phyloP scores from a whole-genome alignment of 306 rosid species.

The Malus sylvestris region DNA sequence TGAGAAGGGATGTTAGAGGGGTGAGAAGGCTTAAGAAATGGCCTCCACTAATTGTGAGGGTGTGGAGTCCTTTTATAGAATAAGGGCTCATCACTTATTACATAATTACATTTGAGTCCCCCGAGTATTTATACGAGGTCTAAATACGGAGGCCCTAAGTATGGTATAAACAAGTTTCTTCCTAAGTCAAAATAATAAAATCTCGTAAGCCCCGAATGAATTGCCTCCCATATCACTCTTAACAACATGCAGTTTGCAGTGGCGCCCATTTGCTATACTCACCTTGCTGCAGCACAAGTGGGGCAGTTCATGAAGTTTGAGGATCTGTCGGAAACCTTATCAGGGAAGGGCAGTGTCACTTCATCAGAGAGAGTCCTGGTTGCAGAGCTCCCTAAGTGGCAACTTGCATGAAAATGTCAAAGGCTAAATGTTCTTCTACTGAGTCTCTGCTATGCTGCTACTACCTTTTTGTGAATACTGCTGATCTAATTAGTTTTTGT shows the following conservation, averaged over 20 bases:
- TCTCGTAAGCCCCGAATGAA: too few species aligned
- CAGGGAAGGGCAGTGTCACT: constrained; percentile 17
- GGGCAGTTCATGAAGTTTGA: constrained; percentile 62
- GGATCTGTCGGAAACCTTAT: constrained; percentile 47
- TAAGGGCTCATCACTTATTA: too few species aligned
- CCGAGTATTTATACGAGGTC: too few species aligned
- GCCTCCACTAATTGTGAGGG: too few species aligned
- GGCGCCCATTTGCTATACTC: constrained; percentile 83
- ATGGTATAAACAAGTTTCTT: background rate
- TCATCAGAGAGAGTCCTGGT: constrained; percentile 31
- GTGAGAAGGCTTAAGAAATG: too few species aligned
- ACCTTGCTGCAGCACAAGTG: constrained; percentile 77
- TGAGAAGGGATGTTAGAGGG: too few species aligned
- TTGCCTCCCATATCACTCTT: constrained; percentile 17
- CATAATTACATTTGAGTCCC: too few species aligned
- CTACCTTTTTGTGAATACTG: constrained; percentile 15
- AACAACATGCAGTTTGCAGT: constrained; percentile 26
- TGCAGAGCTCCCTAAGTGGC: constrained; percentile 58
- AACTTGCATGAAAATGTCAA: constrained; percentile 35
- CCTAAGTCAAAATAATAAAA: background rate
- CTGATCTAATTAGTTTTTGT: constrained; percentile 2
- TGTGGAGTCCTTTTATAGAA: too few species aligned
- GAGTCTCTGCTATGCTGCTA: constrained; percentile 24
- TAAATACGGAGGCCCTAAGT: too few species aligned
- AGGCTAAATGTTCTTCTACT: constrained; percentile 78